Evolutionary conservation across 1,139 yeast species (phyloP), one percentile per base, ranked within the genome.

Genomic region (Diutina mesorugosa): DNA sequence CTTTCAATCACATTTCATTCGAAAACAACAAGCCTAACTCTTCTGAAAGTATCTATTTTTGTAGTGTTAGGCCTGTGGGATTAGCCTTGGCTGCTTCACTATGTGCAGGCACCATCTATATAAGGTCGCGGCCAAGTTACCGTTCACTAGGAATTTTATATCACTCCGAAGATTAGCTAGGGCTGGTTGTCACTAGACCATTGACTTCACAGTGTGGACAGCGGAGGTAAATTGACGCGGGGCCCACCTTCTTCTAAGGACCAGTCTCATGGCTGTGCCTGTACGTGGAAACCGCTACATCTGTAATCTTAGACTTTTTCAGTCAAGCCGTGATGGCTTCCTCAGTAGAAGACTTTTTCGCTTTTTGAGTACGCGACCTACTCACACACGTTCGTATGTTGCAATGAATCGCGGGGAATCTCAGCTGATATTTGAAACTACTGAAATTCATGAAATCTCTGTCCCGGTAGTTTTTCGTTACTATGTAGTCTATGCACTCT

Each of bases 181-280:
- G 81, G 81, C 85, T 79, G 79, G 70, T 68, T 72, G 71, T 71
- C 70, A 67, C 59, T 63, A 63, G 67, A 62, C 70, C 62, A 65
- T 72, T 70, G 73, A 70, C 70, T 67, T 21, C 70, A 70, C 71
- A 77, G 87, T 78, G 88, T 81, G 88, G 87, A 82, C 86, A 81
- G 80, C 85, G 80, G 86, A 82, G 87, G 72, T 66, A 82, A 67
- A 82, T 8, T 28, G 26, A 52, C 26, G 47, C 41, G 41, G 41
- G n/a, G n/a, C 41, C 41, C 41, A 35, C 41, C 41, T 35, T 35
- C 41, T 35, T 35, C 41, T 35, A 35, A 35, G 41, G 41, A 35
- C 41, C 41, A 35, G 41, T 35, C 41, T 35, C 41, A 35, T 35
- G 41, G 41, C 41, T 35, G 41, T 35, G 41, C 41, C 41, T 35